Evolutionary conservation across 2,329 filamentous ascomycete species (phyloP).

Genomic region (Bimuria novae-zelandiae): DNA sequence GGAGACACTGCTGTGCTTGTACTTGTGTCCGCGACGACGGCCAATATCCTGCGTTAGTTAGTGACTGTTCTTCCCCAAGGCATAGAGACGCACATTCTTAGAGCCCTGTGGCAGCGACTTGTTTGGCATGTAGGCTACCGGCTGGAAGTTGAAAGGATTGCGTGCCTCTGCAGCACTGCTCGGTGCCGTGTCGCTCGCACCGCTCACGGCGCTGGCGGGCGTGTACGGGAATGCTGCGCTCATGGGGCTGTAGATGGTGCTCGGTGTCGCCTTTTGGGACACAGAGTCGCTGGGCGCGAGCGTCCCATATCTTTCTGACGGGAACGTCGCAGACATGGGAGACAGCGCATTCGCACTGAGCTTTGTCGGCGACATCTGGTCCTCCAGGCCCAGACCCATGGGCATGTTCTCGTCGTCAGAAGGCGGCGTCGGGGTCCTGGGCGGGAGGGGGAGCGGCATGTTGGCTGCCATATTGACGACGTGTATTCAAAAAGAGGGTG

Average conservation of each 20-base stretch:
- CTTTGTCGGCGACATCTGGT: conserved; percentile 29
- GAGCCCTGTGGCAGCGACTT: conserved; percentile 66
- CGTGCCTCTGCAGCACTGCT: conserved; percentile 45
- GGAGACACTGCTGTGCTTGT: conserved; percentile 95
- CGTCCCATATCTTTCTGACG: conserved; percentile 40
- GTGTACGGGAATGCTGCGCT: conserved; percentile 43
- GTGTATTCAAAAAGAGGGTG: conserved; percentile 12
- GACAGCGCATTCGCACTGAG: conserved; percentile 43
- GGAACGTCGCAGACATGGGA: conserved; percentile 47
- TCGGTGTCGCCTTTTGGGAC: conserved; percentile 40
- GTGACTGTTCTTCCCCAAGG: neutral
- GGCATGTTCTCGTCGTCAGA: conserved; percentile 54
- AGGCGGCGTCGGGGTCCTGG: conserved; percentile 68
- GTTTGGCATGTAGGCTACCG: conserved; percentile 55
- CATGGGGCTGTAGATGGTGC: conserved; percentile 37
- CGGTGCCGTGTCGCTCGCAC: conserved; percentile 34
- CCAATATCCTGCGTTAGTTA: conserved; percentile 72
- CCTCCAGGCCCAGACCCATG: conserved; percentile 42
- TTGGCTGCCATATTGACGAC: conserved; percentile 59
- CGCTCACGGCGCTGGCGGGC: conserved; percentile 34
- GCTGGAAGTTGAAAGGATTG: conserved; percentile 94
- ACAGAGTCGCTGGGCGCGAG: conserved; percentile 41
- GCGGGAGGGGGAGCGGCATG: conserved; percentile 63
- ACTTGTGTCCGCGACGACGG: conserved; percentile 91
- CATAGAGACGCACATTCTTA: conserved; percentile 56